These are phyloP conservation scores for Violaceomyces palustris DNA, from an alignment of 1,284 basidiomycete genomes.

Conservation along the genomic window DNA sequence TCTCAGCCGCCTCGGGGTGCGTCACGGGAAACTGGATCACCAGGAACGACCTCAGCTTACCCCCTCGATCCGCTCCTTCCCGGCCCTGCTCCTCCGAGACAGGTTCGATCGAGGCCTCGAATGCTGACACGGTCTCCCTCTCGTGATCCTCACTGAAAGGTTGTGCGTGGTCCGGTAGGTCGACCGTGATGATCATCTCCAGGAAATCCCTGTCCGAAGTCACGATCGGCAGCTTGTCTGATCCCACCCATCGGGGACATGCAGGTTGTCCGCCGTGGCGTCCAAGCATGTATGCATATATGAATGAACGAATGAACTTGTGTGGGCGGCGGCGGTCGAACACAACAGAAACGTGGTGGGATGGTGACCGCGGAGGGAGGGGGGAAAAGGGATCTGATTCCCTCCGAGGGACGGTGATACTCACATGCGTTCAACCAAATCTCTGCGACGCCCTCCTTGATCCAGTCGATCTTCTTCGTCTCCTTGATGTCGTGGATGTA, in stretches of 20 bases:
- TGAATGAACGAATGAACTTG: no score
- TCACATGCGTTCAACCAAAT: slow-evolving; percentile 37
- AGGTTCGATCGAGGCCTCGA: slow-evolving; percentile 4
- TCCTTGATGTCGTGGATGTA: slow-evolving; percentile 34
- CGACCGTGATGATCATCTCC: slow-evolving; percentile 39
- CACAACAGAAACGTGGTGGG: background rate
- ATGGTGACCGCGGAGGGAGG: background rate
- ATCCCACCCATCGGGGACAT: no score
- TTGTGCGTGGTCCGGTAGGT: slow-evolving; percentile 27
- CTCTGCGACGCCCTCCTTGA: slow-evolving; percentile 22
- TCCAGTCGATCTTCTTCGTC: slow-evolving; percentile 18
- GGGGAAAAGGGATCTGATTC: background rate
- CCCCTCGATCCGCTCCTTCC: background rate
- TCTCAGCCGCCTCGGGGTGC: slow-evolving; percentile 16
- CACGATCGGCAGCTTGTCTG: slow-evolving; percentile 33
- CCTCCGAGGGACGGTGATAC: background rate
- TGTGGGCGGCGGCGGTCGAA: no score
- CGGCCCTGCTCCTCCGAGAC: background rate
- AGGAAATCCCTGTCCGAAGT: slow-evolving; percentile 45
- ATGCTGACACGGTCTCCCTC: slow-evolving; percentile 8
- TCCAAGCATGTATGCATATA: no score
- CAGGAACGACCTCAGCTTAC: slow-evolving; percentile 29
- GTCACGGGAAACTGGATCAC: slow-evolving; percentile 34
- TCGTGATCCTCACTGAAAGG: slow-evolving; percentile 41
- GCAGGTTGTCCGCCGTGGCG: no score